These are phyloP conservation scores for Scenedesmus sp. DNA, from an alignment of 163 green algal genomes.

Conservation along the genomic window DNA sequence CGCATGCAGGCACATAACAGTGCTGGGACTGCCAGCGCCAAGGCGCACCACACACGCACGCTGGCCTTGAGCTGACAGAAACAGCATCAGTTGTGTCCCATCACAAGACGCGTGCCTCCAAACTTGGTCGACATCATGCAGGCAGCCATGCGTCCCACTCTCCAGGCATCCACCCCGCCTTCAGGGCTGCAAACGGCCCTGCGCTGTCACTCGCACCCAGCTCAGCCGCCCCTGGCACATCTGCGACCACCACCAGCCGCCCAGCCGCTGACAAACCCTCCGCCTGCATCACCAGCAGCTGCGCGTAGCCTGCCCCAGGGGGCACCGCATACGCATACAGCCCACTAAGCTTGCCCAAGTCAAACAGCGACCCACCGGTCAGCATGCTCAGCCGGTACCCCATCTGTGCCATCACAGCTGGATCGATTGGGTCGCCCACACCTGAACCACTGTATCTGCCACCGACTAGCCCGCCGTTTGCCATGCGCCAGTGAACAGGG, in stretches of 20 bases:
- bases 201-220: neutral
- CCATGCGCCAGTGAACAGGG: neutral
- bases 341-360: neutral
- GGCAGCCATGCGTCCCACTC: slow-evolving; percentile 42
- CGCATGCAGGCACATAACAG: too few relatives aligned
- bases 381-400: neutral
- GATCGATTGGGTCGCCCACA: neutral
- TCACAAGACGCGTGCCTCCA: too few relatives aligned
- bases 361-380: neutral
- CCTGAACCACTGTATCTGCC: too few relatives aligned
- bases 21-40: too few relatives aligned
- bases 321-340: neutral
- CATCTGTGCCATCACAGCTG: neutral
- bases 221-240: neutral
- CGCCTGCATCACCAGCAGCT: slow-evolving; percentile 38
- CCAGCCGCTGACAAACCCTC: slow-evolving; percentile 2
- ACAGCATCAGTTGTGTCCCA: too few relatives aligned
- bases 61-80: too few relatives aligned
- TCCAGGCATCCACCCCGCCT: slow-evolving; percentile 27
- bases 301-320: neutral
- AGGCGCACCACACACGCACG: too few relatives aligned
- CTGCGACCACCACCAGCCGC: neutral
- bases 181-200: neutral
- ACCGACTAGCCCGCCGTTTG: neutral
- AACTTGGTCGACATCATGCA: slow-evolving; percentile 1